Evolutionary conservation across 495 filamentous ascomycete genomes (phyloP).

Genomic region (Podospora pseudoanserina): DNA sequence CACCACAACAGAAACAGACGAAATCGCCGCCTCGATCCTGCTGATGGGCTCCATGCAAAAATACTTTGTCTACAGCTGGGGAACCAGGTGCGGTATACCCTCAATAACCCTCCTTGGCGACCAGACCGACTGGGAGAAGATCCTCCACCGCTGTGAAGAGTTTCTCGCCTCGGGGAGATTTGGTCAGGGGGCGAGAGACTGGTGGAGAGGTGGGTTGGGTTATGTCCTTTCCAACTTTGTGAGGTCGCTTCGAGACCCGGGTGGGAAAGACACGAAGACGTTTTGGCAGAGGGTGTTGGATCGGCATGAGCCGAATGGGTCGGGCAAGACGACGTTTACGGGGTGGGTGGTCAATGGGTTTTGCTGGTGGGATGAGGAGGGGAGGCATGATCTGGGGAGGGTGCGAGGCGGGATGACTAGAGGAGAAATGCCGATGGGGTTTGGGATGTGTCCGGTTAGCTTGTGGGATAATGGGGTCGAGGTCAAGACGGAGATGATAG

Average conservation of each 20-base stretch:
- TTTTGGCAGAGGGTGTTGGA: slow-evolving; percentile 41
- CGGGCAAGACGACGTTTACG: slow-evolving; percentile 35
- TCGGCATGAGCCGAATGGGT: slow-evolving; percentile 33
- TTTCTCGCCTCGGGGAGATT: slow-evolving; percentile 23
- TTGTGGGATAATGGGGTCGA: slow-evolving; percentile 28
- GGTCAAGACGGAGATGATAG: slow-evolving; percentile 38
- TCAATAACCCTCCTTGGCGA: slow-evolving; percentile 38
- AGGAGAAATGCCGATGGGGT: slow-evolving; percentile 38
- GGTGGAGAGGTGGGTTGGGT: slow-evolving; percentile 28
- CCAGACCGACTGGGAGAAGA: slow-evolving; percentile 29
- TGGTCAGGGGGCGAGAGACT: slow-evolving; percentile 32
- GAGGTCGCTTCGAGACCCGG: slow-evolving; percentile 33
- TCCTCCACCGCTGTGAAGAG: slow-evolving; percentile 14
- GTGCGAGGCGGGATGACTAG: slow-evolving; percentile 24
- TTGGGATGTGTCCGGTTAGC: slow-evolving; percentile 36
- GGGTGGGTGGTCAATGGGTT: slow-evolving; percentile 42
- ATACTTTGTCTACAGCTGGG: slow-evolving; percentile 27
- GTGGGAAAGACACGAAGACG: slow-evolving; percentile 15
- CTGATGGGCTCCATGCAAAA: slow-evolving; percentile 35
- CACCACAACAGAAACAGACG: slow-evolving; percentile 33
- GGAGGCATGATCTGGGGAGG: slow-evolving; percentile 14
- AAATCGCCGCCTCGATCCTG: slow-evolving; percentile 24
- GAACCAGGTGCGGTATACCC: slow-evolving; percentile 35
- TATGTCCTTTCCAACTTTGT: slow-evolving; percentile 37
- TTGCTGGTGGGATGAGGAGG: slow-evolving; percentile 42